Conservation (phyloP, 805 yeast species). For the Cyberlindnera xylosilytica region DNA sequence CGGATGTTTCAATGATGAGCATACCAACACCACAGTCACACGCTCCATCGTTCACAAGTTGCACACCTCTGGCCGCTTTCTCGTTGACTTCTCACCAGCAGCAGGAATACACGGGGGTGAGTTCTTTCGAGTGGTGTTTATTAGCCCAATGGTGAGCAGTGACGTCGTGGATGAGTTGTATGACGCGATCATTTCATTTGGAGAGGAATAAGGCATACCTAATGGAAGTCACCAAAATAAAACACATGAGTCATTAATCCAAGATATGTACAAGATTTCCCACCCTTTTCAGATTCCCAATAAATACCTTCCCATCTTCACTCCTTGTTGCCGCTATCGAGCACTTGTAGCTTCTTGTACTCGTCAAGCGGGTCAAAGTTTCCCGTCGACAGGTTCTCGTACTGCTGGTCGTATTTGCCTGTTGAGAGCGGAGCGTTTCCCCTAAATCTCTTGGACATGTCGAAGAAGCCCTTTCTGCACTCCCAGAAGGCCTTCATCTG, state of each 20-base stretch:
- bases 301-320: conserved; percentile 6
- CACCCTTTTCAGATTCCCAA: too few species aligned
- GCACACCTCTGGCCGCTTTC: conserved; percentile 60
- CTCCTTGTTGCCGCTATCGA: conserved; percentile 50
- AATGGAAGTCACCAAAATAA: not conserved
- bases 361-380: conserved; percentile 81
- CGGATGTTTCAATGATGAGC: conserved; percentile 29
- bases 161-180: conserved; percentile 44
- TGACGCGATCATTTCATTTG: conserved; percentile 35
- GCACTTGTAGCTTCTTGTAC: conserved; percentile 61
- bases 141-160: conserved; percentile 56
- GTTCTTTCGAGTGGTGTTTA: conserved; percentile 81
- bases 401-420: conserved; percentile 88
- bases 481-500: conserved; percentile 84
- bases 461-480: conserved; percentile 87
- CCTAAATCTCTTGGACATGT: conserved; percentile 84
- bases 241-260: not conserved
- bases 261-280: not conserved
- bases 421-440: conserved; percentile 94
- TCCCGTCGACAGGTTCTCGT: conserved; percentile 74
- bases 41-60: conserved; percentile 57
- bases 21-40: conserved; percentile 51
- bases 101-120: conserved; percentile 61
- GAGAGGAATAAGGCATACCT: conserved; percentile 17
- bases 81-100: conserved; percentile 78